A percentile compares a stretch with the other conserved stretches of the same genome.
These are phyloP conservation scores for Geosmithia flava DNA, from an alignment of 2,329 filamentous ascomycete genomes.

Conservation along the genomic window DNA sequence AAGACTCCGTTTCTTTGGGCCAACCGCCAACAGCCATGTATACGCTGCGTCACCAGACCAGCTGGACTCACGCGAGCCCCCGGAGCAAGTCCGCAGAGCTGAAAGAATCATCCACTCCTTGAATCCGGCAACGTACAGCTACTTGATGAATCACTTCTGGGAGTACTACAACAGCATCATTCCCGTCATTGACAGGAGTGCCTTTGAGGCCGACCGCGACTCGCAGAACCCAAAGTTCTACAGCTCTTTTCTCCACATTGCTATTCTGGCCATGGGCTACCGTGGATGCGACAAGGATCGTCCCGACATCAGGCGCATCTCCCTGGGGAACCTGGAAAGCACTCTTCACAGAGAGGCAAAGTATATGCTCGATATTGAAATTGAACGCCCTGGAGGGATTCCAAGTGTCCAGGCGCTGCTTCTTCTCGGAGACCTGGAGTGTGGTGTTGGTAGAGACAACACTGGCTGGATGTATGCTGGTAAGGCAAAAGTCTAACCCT, in stretches of 20 bases:
- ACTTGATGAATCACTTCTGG: conserved; percentile 40
- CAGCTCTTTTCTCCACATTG: conserved; percentile 37
- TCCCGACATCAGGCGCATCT: conserved; percentile 33
- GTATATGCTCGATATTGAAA: conserved; percentile 38
- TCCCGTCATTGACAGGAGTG: conserved; percentile 33
- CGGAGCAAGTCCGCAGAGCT: conserved; percentile 31
- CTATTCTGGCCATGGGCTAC: conserved; percentile 38
- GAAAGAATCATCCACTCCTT: conserved; percentile 34
- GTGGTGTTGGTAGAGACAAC: conserved; percentile 38
- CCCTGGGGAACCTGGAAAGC: conserved; percentile 33
- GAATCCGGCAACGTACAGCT: conserved; percentile 32
- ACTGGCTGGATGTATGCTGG: conserved; percentile 42
- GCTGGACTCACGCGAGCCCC: conserved; percentile 22
- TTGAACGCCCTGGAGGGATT: conserved; percentile 38
- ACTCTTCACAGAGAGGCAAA: conserved; percentile 40
- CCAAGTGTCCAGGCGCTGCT: conserved; percentile 38
- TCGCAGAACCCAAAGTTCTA: conserved; percentile 34
- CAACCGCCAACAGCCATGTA: conserved; percentile 39
- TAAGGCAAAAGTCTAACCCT: conserved; percentile 9
- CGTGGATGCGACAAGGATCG: conserved; percentile 34
- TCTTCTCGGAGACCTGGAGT: conserved; percentile 39
- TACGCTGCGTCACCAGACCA: conserved; percentile 25
- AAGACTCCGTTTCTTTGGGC: conserved; percentile 37
- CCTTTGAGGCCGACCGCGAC: conserved; percentile 34
- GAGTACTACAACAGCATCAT: conserved; percentile 35